A percentile compares a stretch with the other conserved stretches of the same genome.
These are phyloP conservation scores for Pythium coloratum DNA, from an alignment of 352 stramenopile species.

Conservation along the genomic window DNA sequence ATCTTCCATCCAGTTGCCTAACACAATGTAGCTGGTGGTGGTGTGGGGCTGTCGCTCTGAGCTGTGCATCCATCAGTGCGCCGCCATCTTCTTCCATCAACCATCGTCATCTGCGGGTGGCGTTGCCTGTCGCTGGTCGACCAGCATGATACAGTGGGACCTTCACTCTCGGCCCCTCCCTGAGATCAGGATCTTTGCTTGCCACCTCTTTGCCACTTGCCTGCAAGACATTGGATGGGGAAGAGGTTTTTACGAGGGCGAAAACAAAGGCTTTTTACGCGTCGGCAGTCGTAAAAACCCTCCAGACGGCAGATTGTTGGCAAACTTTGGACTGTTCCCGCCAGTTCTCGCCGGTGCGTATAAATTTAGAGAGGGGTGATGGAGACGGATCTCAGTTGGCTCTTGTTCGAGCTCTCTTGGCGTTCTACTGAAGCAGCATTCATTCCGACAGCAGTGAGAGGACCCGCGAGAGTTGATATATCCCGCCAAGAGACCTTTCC, in stretches of 20 bases:
- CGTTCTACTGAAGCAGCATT: slow-evolving; percentile 7
- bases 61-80: not conserved
- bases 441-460: not conserved
- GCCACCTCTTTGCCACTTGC: slow-evolving; percentile 21
- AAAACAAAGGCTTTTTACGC: slow-evolving; percentile 15
- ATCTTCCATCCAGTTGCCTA: not conserved
- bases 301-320: not conserved
- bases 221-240: slow-evolving; percentile 14
- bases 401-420: not conserved
- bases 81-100: not conserved
- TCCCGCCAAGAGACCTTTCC: slow-evolving; percentile 19
- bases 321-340: slow-evolving; percentile 3
- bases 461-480: slow-evolving; percentile 11
- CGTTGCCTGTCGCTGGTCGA: not conserved
- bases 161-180: slow-evolving; percentile 24
- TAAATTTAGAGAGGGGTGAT: slow-evolving; percentile 6
- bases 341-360: slow-evolving; percentile 11
- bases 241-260: slow-evolving; percentile 21
- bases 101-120: not conserved
- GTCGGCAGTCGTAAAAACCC: slow-evolving; percentile 12
- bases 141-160: slow-evolving; percentile 11
- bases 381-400: slow-evolving; percentile 7
- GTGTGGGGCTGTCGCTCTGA: not conserved
- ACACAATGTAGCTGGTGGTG: not conserved
- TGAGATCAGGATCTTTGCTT: slow-evolving; percentile 17